phyloP scores from a whole-genome alignment of 352 stramenopile genomes.

The Blastocystis sp. region DNA sequence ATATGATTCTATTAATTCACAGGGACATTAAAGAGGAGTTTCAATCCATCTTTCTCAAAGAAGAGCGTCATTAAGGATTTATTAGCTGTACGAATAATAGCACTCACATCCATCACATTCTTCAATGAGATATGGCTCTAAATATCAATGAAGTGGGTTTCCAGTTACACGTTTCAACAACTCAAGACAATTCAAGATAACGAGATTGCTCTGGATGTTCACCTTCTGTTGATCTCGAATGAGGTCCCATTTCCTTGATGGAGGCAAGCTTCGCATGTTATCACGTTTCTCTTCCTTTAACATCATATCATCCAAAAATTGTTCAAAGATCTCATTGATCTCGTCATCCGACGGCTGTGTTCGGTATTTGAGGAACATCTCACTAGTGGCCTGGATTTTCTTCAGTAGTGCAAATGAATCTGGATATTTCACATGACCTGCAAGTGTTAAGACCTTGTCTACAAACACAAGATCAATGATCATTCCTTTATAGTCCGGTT shows the following conservation, averaged over 20 bases:
- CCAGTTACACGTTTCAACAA: constrained; percentile 5
- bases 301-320: constrained; percentile 52
- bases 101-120: background rate
- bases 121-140: background rate
- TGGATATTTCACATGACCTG: background rate
- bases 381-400: background rate
- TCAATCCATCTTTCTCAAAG: constrained; percentile 1
- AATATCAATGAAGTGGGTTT: background rate
- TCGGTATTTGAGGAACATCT: constrained; percentile 1
- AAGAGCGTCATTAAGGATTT: background rate
- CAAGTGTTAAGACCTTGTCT: constrained; percentile 1
- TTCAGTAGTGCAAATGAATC: background rate
- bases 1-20: background rate
- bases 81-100: constrained; percentile 29
- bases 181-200: constrained; percentile 17
- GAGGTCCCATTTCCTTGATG: background rate
- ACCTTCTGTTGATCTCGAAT: constrained; percentile 38
- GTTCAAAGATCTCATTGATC: constrained; percentile 26
- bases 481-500: background rate
- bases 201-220: constrained; percentile 30
- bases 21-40: constrained; percentile 12
- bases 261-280: background rate
- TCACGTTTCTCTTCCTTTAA: constrained; percentile 41
- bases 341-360: background rate
- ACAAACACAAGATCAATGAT: constrained; percentile 41